These are phyloP conservation scores for Phoenix dactylifera DNA, from an alignment of 176 grass and related monocot species.

Conservation along the genomic window DNA sequence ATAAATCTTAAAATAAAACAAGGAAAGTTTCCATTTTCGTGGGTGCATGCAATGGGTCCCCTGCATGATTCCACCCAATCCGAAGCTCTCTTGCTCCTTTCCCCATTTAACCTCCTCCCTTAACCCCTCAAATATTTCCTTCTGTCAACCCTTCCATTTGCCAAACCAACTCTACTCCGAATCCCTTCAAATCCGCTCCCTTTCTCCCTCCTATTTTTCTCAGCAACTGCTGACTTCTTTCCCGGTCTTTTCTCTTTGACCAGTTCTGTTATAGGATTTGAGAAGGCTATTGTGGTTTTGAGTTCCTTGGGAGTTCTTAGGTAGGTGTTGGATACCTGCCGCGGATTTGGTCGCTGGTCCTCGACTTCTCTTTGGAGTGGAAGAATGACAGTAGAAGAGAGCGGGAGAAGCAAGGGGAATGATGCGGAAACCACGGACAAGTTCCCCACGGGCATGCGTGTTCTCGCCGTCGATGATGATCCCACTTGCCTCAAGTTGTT, in stretches of 20 bases:
- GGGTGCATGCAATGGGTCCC: slow-evolving; percentile 14
- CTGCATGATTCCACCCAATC: slow-evolving; percentile 4
- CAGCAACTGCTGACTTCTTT: not conserved
- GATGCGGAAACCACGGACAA: not conserved
- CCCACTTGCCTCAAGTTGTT: slow-evolving; percentile 19
- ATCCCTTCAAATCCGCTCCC: not conserved
- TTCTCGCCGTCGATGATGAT: slow-evolving; percentile 21
- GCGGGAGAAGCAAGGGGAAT: not conserved
- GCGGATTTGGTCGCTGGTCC: too few relatives aligned
- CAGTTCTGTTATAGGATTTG: not conserved
- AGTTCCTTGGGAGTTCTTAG: not conserved
- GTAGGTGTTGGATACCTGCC: too few relatives aligned
- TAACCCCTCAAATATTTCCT: not conserved
- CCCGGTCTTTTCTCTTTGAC: not conserved
- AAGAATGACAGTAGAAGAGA: slow-evolving; percentile 18
- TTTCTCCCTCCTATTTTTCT: not conserved
- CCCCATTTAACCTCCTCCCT: not conserved
- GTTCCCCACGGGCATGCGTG: slow-evolving; percentile 14
- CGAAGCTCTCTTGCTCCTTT: not conserved
- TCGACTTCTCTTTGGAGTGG: not conserved
- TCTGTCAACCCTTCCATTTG: too few relatives aligned
- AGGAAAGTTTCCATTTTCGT: slow-evolving; percentile 11
- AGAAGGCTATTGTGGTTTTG: not conserved
- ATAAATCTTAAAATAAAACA: too few relatives aligned
- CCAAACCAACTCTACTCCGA: not conserved